phyloP scores from a whole-genome alignment of 2,329 filamentous ascomycete genomes.

The Chaetomiaceae sp. region DNA sequence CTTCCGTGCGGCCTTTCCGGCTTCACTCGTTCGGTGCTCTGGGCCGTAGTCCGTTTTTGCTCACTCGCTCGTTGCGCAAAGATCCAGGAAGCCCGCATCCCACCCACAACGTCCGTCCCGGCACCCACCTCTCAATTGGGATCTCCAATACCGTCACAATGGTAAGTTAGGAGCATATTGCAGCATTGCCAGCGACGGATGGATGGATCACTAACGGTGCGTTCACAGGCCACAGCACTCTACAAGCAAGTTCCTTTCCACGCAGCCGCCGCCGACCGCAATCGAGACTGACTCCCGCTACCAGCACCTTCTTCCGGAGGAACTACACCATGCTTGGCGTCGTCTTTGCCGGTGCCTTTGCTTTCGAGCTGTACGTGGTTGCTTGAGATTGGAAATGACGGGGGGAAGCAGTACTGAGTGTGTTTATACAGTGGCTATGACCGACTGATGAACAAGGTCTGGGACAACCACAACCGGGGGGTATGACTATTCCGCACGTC shows the following conservation, averaged over 20 bases:
- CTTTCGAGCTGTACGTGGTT: slow-evolving; percentile 78
- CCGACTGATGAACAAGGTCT: slow-evolving; percentile 73
- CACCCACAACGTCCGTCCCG: slow-evolving; percentile 20
- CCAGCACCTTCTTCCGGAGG: slow-evolving; percentile 75
- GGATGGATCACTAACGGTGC: slow-evolving; percentile 4
- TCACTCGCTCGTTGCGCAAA: slow-evolving; percentile 18
- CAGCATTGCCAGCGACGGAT: neutral
- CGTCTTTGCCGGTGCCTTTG: slow-evolving; percentile 85
- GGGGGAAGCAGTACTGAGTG: slow-evolving; percentile 17
- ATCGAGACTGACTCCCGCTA: slow-evolving; percentile 23
- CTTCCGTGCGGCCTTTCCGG: slow-evolving; percentile 27
- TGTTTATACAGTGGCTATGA: slow-evolving; percentile 69
- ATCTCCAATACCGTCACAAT: slow-evolving; percentile 42
- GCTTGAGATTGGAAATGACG: slow-evolving; percentile 14
- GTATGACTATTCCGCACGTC: slow-evolving; percentile 47
- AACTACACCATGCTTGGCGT: slow-evolving; percentile 84
- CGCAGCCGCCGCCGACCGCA: neutral
- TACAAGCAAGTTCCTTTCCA: slow-evolving; percentile 51
- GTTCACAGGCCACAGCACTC: slow-evolving; percentile 43
- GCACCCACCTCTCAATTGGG: slow-evolving; percentile 19
- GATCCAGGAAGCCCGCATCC: slow-evolving; percentile 15
- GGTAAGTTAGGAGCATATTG: slow-evolving; percentile 44
- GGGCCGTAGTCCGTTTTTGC: slow-evolving; percentile 27
- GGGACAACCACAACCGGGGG: slow-evolving; percentile 87
- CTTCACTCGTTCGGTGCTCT: slow-evolving; percentile 20